Evolutionary conservation across 1,139 yeast species (phyloP).

Genomic region (Yamadazyma oceani): DNA sequence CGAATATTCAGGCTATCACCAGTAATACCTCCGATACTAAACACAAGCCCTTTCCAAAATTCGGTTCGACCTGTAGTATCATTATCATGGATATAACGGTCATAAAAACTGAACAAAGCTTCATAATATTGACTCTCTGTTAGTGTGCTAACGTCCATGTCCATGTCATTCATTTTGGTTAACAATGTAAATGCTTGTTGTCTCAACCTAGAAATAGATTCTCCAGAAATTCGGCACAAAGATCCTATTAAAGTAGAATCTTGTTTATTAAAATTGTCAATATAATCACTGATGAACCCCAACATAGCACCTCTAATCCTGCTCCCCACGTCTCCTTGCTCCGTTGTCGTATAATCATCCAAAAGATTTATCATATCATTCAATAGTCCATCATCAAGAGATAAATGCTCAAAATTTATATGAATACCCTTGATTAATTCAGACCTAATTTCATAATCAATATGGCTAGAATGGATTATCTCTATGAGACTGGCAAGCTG

Average conservation of each 20-base stretch:
- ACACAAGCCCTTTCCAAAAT: conserved; percentile 58
- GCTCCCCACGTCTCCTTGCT: conserved; percentile 80
- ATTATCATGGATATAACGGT: conserved; percentile 1
- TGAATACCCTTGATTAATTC: conserved; percentile 18
- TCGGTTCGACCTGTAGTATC: conserved; percentile 18
- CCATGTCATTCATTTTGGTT: conserved; percentile 2
- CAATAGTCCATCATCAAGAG: conserved; percentile 13
- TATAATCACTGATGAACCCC: conserved; percentile 27
- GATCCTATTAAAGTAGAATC: conserved; percentile 21
- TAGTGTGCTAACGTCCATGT: neutral
- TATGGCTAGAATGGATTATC: conserved; percentile 17
- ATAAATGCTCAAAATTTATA: conserved; percentile 4
- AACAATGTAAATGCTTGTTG: conserved; percentile 26
- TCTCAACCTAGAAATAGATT: conserved; percentile 35
- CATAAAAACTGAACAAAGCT: conserved; percentile 23
- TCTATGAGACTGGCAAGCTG: conserved; percentile 17
- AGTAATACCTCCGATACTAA: conserved; percentile 61
- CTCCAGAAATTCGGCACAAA: conserved; percentile 54
- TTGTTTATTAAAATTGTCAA: conserved; percentile 10
- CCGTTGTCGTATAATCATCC: conserved; percentile 66
- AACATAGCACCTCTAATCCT: conserved; percentile 59
- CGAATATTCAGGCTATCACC: conserved; percentile 52
- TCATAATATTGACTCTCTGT: conserved; percentile 24
- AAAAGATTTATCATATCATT: conserved; percentile 25
- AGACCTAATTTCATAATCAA: conserved; percentile 29